Evolutionary conservation across 2,329 filamentous ascomycete genomes (phyloP), one percentile per base, ranked within the genome.

Genomic region (Colletotrichum incanum): DNA sequence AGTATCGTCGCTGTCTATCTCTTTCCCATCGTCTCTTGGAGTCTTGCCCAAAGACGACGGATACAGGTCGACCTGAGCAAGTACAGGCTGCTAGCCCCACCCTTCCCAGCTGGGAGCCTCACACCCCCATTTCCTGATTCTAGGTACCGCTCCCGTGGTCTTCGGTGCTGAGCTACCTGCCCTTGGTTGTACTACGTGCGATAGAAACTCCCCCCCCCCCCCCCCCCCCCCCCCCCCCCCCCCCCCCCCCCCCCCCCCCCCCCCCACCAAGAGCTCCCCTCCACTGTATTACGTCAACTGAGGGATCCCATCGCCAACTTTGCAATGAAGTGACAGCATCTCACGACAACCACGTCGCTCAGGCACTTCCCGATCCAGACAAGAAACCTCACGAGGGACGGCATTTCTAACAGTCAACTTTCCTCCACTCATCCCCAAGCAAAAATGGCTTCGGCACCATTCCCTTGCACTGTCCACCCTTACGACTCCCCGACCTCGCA

Each of bases 381-480:
- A 34, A 34, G 28, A 11, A 11, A 34, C 5, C 20, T 37, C 26
- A 47, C 7, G 18, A 26, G 16, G 5, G 4, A 45, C 16, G 11
- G 39, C n/a, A 4, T 31, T 20, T 26, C 14, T 12, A 26, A 58
- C 14, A 31, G 20, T 49, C 18, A 5, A 11, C 37, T 14, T 52
- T 61, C n/a, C 12, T 18, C 8, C 20, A 31, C 23, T 5, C 18
- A 20, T 23, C 18, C 18, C 11, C 39, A 23, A 11, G 4, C 11
- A 20, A 45, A 14, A 37, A 72, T 69, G 65, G 23, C 65, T 23
- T n/a, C 54, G 26, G 58, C 16, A 7, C 49, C 67, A 20, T 73
- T 71, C 23, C 74, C 82, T 18, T 82, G 85, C n/a, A 82, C 79
- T 7, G 85, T 85, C 18, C 87, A 88, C 72, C 84, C 82, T 0